Conservation (phyloP, 768 basidiomycete species). For the Russula olivacea region DNA sequence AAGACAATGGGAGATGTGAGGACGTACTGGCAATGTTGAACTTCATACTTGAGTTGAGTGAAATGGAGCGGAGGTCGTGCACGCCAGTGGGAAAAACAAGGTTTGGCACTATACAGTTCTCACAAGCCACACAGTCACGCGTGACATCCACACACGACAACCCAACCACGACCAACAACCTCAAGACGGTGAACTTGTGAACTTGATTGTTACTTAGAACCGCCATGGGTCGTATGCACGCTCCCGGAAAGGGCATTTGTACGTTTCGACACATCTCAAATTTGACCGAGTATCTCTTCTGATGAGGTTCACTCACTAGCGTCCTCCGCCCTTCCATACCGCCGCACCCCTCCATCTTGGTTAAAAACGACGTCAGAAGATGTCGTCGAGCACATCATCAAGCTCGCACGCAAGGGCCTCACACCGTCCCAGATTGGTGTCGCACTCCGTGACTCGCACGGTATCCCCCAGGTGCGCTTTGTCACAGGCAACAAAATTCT, state of each 20-base stretch:
- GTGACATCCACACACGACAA: conserved; percentile 27
- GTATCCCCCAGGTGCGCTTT: conserved; percentile 96
- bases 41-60: conserved; percentile 66
- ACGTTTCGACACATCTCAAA: conserved; percentile 30
- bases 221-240: conserved; percentile 97
- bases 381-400: conserved; percentile 92
- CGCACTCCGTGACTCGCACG: conserved; percentile 94
- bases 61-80: neutral
- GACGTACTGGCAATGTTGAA: conserved; percentile 92
- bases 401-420: conserved; percentile 95
- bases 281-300: conserved; percentile 4
- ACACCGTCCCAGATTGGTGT: conserved; percentile 99
- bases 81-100: conserved; percentile 38
- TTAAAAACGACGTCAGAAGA: conserved; percentile 95
- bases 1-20: neutral
- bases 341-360: conserved; percentile 91
- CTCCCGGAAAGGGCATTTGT: conserved; percentile 99
- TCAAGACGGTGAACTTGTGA: neutral
- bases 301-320: conserved; percentile 34
- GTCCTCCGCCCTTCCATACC: conserved; percentile 97
- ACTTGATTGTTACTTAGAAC: conserved; percentile 25
- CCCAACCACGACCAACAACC: conserved; percentile 29
- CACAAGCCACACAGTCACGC: conserved; percentile 36
- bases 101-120: conserved; percentile 57
- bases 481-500: conserved; percentile 99